Base-by-base conservation (phyloP, 208 protist species). In the Crithidia expoeki region DNA sequence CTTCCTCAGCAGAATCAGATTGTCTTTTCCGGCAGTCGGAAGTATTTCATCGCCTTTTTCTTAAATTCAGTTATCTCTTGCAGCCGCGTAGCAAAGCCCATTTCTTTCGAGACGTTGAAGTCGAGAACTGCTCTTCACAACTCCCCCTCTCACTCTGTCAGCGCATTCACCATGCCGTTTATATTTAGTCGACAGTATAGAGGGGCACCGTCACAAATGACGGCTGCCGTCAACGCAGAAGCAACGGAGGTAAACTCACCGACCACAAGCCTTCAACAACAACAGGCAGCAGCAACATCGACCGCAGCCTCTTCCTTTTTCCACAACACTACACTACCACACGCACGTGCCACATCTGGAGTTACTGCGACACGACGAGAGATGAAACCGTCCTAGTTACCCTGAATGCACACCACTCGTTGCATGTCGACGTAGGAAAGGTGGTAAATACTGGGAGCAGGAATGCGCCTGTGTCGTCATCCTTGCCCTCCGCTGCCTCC, bases 361-460 rank as follows among this genome's bases (percentile, higher is more conserved):
- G 58, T 34, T 68, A 63, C 67, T 53, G 50, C 33, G 72, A 80
- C 49, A 23, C 44, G 1, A 44, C 25, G 25, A 23, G 23, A 4
- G 51, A 62, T 53, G 77, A 79, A 50, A 74, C 67, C 12, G 73
- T 64, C 19, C 32, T 83, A 5, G 66, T 83, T 49, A 55, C 40
- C 28, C 63, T 83, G 52, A 42, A 70, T 36, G 71, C 51, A 2
- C 70, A 75, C 25, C 52, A 72, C 46, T 68, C 60, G 19, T 40
- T 83, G 30, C 71, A 74, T 25, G 63, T 74, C 4, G 60, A 64
- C 19, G 64, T 71, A 21, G 33, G 1, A n/a, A n/a, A n/a, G n/a
- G n/a, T n/a, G n/a, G n/a, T n/a, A n/a, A n/a, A n/a, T n/a, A 12
- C 9, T 25, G 40, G 23, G 36, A 11, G 27, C 40, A 46, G 28